Evolutionary conservation across 768 basidiomycete species (phyloP).

Genomic region (Suillus subaureus): DNA sequence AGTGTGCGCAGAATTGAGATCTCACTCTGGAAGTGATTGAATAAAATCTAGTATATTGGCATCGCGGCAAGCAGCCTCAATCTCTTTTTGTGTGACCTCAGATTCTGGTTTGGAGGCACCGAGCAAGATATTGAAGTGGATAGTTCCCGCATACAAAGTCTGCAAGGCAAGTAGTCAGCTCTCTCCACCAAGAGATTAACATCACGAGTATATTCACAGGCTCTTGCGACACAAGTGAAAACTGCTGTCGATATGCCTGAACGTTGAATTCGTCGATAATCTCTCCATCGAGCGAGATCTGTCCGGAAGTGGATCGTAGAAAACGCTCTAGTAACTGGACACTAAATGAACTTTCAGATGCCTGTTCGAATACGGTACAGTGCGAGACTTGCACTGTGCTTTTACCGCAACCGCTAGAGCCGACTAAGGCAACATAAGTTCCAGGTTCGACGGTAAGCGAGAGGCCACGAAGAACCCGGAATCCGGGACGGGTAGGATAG

Average conservation of each 20-base stretch:
- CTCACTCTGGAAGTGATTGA: constrained; percentile 74
- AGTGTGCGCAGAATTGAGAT: constrained; percentile 11
- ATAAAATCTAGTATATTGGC: constrained; percentile 95
- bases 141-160: constrained; percentile 84
- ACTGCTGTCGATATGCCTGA: constrained; percentile 84
- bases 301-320: constrained; percentile 82
- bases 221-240: constrained; percentile 91
- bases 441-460: constrained; percentile 74
- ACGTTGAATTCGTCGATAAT: constrained; percentile 78
- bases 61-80: constrained; percentile 83
- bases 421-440: constrained; percentile 83
- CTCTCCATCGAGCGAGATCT: constrained; percentile 73
- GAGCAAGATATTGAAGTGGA: constrained; percentile 89
- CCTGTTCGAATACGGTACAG: neutral
- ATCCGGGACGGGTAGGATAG: constrained; percentile 84
- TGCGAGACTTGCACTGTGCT: constrained; percentile 67
- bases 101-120: constrained; percentile 76
- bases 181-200: constrained; percentile 8
- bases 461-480: constrained; percentile 81
- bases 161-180: constrained; percentile 13
- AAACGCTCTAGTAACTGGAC: constrained; percentile 86
- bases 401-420: constrained; percentile 81
- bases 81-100: constrained; percentile 84
- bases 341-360: constrained; percentile 33
- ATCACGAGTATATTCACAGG: constrained; percentile 40